phyloP scores from a whole-genome alignment of 805 yeast species.

The Saturnispora gosingensis region DNA sequence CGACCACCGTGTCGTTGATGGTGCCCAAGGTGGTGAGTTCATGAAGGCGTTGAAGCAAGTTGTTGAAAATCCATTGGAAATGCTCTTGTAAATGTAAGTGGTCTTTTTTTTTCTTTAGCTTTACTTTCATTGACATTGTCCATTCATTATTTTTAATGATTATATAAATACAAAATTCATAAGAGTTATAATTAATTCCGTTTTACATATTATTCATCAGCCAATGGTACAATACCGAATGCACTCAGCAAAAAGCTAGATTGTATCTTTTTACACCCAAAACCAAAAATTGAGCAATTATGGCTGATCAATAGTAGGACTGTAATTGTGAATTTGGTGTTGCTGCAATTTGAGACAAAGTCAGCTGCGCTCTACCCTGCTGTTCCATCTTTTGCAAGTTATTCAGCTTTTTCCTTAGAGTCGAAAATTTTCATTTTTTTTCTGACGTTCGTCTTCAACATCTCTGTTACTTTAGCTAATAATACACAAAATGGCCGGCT shows the following conservation, averaged over 20 bases:
- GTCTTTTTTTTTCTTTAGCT: neutral
- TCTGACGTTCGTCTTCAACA: neutral
- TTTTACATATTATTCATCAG: neutral
- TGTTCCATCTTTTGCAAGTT: no score
- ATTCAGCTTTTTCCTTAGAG: neutral
- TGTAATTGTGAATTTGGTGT: neutral
- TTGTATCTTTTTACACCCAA: neutral
- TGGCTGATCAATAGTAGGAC: neutral
- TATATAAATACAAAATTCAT: neutral
- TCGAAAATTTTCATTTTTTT: neutral
- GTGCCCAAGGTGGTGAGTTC: constrained; percentile 96
- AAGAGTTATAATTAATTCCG: constrained; percentile 1
- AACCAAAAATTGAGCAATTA: neutral
- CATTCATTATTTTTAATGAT: neutral
- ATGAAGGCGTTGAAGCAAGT: constrained; percentile 86
- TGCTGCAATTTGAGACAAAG: no score
- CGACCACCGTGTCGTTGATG: constrained; percentile 95
- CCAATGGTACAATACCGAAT: neutral
- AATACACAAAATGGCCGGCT: constrained; percentile 26
- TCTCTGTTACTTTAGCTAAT: neutral
- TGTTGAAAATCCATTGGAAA: constrained; percentile 92
- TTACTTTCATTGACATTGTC: neutral
- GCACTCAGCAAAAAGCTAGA: neutral
- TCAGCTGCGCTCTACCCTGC: neutral
- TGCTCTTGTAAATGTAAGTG: constrained; percentile 53